A percentile compares a stretch with the other conserved stretches of the same genome.
phyloP scores from a whole-genome alignment of 176 grass and related monocot species.

The Aegilops bicornis region DNA sequence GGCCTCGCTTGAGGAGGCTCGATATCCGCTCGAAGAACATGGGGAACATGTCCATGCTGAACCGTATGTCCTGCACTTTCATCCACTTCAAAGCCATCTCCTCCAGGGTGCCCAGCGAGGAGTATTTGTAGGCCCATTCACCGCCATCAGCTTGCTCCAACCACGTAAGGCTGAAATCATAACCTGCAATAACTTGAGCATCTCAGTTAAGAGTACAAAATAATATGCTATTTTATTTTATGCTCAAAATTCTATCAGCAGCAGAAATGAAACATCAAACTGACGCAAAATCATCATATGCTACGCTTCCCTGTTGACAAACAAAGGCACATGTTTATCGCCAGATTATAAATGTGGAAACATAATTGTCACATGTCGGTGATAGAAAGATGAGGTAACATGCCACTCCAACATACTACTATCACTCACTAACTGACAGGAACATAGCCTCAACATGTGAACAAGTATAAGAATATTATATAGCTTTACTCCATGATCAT shows the following conservation, averaged over 20 bases:
- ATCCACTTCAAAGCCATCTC: slow-evolving; percentile 65
- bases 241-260: too few relatives aligned
- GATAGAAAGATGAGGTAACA: neutral
- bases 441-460: neutral
- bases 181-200: slow-evolving; percentile 55
- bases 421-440: neutral
- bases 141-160: slow-evolving; percentile 29
- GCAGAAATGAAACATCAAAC: neutral
- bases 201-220: neutral
- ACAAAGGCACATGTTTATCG: neutral
- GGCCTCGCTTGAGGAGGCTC: slow-evolving; percentile 3
- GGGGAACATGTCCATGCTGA: slow-evolving; percentile 58
- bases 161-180: slow-evolving; percentile 72
- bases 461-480: neutral
- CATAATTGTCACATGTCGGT: neutral
- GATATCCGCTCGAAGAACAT: slow-evolving; percentile 58
- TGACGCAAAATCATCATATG: neutral
- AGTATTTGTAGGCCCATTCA: slow-evolving; percentile 59
- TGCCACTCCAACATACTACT: neutral
- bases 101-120: slow-evolving; percentile 67
- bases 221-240: neutral
- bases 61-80: slow-evolving; percentile 59
- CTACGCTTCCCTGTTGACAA: neutral
- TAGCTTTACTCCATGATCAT: neutral
- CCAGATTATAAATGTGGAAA: neutral